Conservation (phyloP, 345 rosid genomes). For the Carallia pectinifolia region DNA sequence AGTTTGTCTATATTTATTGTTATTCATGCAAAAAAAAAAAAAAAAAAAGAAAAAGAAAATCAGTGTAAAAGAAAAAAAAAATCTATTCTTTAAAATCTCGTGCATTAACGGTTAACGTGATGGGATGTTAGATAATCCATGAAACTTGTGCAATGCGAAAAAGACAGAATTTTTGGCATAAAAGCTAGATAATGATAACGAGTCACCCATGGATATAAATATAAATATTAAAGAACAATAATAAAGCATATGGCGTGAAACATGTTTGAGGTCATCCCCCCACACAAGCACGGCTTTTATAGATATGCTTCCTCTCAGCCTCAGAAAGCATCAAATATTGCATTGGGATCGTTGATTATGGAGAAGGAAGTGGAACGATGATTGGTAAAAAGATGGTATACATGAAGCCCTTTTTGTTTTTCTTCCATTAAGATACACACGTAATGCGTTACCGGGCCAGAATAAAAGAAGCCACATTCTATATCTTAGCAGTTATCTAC, state of each 20-base stretch:
- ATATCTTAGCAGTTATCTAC: background rate
- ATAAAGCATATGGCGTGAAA: background rate
- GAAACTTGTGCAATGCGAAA: no score
- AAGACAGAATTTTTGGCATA: background rate
- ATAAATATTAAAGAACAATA: no score
- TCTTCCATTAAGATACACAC: background rate
- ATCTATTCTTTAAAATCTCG: background rate
- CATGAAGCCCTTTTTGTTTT: slow-evolving; percentile 16
- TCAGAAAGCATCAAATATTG: background rate
- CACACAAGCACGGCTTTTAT: background rate
- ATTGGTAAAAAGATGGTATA: slow-evolving; percentile 24
- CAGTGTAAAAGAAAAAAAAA: no score
- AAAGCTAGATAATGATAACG: no score
- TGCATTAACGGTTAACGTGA: no score
- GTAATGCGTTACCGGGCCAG: background rate
- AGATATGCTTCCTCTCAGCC: slow-evolving; percentile 2
- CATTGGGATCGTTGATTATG: slow-evolving; percentile 2
- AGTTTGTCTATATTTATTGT: no score
- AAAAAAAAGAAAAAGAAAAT: no score
- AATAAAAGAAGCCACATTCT: background rate
- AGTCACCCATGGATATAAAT: no score
- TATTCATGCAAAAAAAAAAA: no score
- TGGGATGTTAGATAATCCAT: background rate
- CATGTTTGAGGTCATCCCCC: slow-evolving; percentile 2
- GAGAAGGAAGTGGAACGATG: slow-evolving; percentile 22